These are phyloP conservation scores for Phytophthora agathidicida DNA, from an alignment of 352 stramenopile species.

Conservation along the genomic window DNA sequence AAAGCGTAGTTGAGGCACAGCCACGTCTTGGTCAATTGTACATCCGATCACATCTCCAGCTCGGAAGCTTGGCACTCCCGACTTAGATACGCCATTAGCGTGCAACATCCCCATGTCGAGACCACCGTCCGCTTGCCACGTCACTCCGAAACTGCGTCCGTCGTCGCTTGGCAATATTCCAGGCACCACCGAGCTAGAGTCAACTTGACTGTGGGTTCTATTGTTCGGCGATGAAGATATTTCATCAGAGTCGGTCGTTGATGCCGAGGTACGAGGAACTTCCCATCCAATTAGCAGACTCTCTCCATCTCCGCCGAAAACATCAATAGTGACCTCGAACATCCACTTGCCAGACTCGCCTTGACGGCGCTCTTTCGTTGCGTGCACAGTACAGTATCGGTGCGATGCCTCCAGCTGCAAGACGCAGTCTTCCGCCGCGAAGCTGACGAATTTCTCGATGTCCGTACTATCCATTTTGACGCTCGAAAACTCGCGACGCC, in stretches of 20 bases:
- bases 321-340: slow-evolving; percentile 72
- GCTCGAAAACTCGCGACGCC: slow-evolving; percentile 66
- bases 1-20: slow-evolving; percentile 69
- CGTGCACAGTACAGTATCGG: slow-evolving; percentile 72
- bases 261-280: slow-evolving; percentile 39
- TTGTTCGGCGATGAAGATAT: neutral
- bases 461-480: slow-evolving; percentile 74
- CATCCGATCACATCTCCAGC: slow-evolving; percentile 73
- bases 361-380: slow-evolving; percentile 72
- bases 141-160: slow-evolving; percentile 66
- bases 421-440: slow-evolving; percentile 78
- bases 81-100: slow-evolving; percentile 69
- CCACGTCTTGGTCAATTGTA: slow-evolving; percentile 78
- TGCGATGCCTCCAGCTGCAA: slow-evolving; percentile 70
- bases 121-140: slow-evolving; percentile 75
- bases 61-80: slow-evolving; percentile 67
- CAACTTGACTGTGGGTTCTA: neutral
- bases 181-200: slow-evolving; percentile 42
- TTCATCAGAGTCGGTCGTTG: neutral
- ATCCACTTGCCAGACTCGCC: slow-evolving; percentile 82
- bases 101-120: slow-evolving; percentile 81
- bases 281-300: slow-evolving; percentile 85
- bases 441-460: slow-evolving; percentile 65
- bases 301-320: slow-evolving; percentile 65
- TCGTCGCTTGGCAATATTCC: slow-evolving; percentile 64